Evolutionary conservation across 768 basidiomycete genomes (phyloP).

Genomic region (Leccinum incarnatum): DNA sequence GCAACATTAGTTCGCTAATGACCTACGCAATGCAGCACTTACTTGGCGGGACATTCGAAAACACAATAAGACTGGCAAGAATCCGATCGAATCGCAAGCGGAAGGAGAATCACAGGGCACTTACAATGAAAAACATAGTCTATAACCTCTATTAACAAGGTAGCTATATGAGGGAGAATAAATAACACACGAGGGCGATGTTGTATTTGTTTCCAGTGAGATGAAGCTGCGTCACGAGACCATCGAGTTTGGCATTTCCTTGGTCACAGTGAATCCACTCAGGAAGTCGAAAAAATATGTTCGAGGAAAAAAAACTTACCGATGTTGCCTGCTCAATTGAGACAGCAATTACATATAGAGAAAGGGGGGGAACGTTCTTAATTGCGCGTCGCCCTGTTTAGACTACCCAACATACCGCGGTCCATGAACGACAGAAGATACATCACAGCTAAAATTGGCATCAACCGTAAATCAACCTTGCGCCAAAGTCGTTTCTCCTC

Average conservation of each 20-base stretch:
- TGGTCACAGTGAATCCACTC: background rate
- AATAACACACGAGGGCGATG: conserved; percentile 51
- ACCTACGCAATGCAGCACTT: background rate
- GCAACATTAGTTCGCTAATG: background rate
- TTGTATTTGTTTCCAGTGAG: conserved; percentile 63
- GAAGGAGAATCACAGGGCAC: conserved; percentile 17
- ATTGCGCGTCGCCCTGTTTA: background rate
- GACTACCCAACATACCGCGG: conserved; percentile 40
- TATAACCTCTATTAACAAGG: conserved; percentile 19
- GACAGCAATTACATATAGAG: background rate
- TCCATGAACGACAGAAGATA: conserved; percentile 67
- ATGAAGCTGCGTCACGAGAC: conserved; percentile 54
- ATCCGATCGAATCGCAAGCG: background rate
- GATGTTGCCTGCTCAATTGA: conserved; percentile 47
- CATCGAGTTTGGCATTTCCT: conserved; percentile 68
- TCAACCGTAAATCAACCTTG: conserved; percentile 56
- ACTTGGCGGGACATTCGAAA: conserved; percentile 74
- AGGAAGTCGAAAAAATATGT: background rate
- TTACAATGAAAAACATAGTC: conserved; percentile 72
- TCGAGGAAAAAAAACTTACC: conserved; percentile 32
- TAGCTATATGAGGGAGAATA: background rate
- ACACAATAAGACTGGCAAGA: conserved; percentile 28
- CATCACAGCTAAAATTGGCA: conserved; percentile 58
- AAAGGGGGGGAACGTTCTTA: background rate
- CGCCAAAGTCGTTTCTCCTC: conserved; percentile 54